Percentiles rank a stretch among this genome's conserved stretches.
Conservation (phyloP, 805 yeast genomes). For the Wickerhamiella sorbophila region DNA sequence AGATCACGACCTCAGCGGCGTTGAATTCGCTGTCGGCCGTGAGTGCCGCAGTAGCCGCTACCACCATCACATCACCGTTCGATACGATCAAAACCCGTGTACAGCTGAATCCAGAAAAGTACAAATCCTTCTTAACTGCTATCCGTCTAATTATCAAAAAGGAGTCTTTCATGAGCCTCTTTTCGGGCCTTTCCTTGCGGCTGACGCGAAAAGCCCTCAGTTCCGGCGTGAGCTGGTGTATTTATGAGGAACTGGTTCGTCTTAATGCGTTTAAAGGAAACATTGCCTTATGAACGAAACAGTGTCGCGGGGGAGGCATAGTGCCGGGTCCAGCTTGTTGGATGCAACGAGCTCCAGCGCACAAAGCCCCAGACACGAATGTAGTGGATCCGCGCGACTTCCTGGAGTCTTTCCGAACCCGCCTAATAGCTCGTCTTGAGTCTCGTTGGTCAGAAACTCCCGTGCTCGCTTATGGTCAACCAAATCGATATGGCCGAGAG, state of each 20-base stretch:
- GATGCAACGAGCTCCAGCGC: slow-evolving; percentile 27
- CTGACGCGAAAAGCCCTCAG: slow-evolving; percentile 74
- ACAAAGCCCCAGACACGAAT: slow-evolving; percentile 42
- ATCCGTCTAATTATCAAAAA: slow-evolving; percentile 26
- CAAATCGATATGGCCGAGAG: slow-evolving; percentile 28
- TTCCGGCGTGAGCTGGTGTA: slow-evolving; percentile 95
- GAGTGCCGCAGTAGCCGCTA: slow-evolving; percentile 62
- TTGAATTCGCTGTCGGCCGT: slow-evolving; percentile 69
- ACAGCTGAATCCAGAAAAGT: slow-evolving; percentile 49
- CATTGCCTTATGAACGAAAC: neutral
- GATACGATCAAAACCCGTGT: slow-evolving; percentile 87
- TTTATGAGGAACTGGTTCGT: slow-evolving; percentile 71
- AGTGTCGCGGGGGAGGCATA: slow-evolving; percentile 6
- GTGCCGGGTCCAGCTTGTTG: slow-evolving; percentile 20
- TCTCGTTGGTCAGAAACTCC: slow-evolving; percentile 35
- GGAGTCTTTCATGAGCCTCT: slow-evolving; percentile 43
- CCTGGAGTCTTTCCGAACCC: slow-evolving; percentile 62
- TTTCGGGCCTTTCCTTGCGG: slow-evolving; percentile 73
- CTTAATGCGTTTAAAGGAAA: neutral
- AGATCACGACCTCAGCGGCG: slow-evolving; percentile 33
- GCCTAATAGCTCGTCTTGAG: slow-evolving; percentile 53
- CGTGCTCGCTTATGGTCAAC: slow-evolving; percentile 27
- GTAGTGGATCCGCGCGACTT: slow-evolving; percentile 46
- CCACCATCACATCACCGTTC: slow-evolving; percentile 84
- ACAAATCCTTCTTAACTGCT: slow-evolving; percentile 32